A percentile compares a stretch with the other conserved stretches of the same genome.
Conservation (phyloP, 208 protist genomes). For the Wallacemonas collosoma region DNA sequence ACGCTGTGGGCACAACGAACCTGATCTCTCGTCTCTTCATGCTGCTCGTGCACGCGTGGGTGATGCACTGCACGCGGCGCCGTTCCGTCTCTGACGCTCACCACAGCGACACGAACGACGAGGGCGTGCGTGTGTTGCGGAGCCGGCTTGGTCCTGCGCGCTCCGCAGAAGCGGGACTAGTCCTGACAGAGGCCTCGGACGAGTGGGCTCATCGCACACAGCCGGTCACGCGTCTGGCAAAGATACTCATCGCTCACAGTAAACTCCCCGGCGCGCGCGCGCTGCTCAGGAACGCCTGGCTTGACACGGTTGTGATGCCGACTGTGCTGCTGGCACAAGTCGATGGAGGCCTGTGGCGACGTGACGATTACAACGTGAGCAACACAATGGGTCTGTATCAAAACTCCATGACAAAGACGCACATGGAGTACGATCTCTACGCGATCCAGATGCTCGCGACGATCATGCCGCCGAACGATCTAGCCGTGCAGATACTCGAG, state of each 20-base stretch:
- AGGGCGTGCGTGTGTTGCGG: too few species aligned
- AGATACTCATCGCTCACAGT: conserved; percentile 4
- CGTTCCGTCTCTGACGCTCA: background rate
- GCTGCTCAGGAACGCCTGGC: conserved; percentile 32
- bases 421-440: conserved; percentile 51
- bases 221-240: conserved; percentile 4
- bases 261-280: background rate
- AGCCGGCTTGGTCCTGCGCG: too few species aligned
- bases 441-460: conserved; percentile 69
- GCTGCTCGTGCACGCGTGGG: conserved; percentile 43
- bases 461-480: conserved; percentile 48
- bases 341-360: conserved; percentile 56
- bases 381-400: conserved; percentile 4
- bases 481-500: conserved; percentile 59
- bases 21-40: conserved; percentile 49
- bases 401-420: background rate
- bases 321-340: conserved; percentile 65
- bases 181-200: background rate
- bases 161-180: too few species aligned
- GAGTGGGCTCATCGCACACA: background rate
- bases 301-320: conserved; percentile 79
- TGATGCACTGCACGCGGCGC: conserved; percentile 21
- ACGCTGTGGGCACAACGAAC: conserved; percentile 49
- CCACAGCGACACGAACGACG: too few species aligned
- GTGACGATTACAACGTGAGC: conserved; percentile 45